Conservation (phyloP, 2,329 filamentous ascomycete species). For the Cadophora sp. region DNA sequence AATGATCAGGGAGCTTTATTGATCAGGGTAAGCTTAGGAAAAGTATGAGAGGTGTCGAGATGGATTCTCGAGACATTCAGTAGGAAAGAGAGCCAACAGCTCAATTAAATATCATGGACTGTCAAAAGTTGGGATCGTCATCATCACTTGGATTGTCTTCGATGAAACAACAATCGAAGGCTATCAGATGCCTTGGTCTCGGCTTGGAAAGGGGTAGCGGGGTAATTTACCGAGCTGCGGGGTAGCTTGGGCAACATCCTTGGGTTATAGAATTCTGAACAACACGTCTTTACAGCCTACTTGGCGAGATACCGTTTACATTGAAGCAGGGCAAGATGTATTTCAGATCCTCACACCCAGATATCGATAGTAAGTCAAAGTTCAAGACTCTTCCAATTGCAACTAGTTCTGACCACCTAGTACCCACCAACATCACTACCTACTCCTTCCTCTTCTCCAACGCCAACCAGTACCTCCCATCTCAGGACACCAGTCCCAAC, state of each 20-base stretch:
- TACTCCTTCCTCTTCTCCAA: constrained; percentile 1
- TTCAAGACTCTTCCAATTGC: no score
- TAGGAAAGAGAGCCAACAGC: no score
- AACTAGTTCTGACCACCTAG: neutral
- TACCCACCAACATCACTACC: neutral
- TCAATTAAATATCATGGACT: no score
- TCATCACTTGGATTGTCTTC: neutral
- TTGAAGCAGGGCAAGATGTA: neutral
- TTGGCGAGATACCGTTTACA: neutral
- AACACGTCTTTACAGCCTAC: neutral
- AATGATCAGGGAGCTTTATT: no score
- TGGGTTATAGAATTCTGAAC: neutral
- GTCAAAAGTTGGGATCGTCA: neutral
- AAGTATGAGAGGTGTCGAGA: no score
- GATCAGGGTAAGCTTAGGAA: no score
- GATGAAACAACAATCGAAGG: neutral
- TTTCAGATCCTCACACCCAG: neutral
- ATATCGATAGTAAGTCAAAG: neutral
- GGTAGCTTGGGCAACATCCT: neutral
- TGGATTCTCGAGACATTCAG: no score
- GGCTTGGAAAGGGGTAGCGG: constrained; percentile 4
- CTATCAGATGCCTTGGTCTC: neutral
- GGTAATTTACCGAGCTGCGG: constrained; percentile 6
- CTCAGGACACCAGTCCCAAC: neutral
- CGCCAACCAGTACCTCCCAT: neutral